Percentiles rank a stretch among this genome's conserved stretches.
These are phyloP conservation scores for Penicillium glabrum DNA, from an alignment of 2,329 filamentous ascomycete genomes.

Conservation along the genomic window DNA sequence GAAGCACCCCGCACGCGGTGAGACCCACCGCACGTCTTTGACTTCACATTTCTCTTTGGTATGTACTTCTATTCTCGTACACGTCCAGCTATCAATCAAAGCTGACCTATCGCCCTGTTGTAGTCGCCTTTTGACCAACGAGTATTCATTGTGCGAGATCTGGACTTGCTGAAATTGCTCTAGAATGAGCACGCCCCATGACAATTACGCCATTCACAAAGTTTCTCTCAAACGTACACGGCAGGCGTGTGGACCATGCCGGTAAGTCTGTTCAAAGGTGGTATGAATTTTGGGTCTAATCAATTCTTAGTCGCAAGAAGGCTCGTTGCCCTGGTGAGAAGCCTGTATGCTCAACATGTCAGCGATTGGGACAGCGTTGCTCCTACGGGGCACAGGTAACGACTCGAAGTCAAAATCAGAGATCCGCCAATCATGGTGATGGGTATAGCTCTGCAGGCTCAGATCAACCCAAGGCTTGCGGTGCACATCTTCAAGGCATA, in stretches of 20 bases:
- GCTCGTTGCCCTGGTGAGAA: slow-evolving; percentile 30
- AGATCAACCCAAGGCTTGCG: slow-evolving; percentile 1
- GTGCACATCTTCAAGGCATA: slow-evolving; percentile 19
- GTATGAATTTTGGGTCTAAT: background rate
- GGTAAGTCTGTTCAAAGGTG: slow-evolving; percentile 11
- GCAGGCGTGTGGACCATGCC: slow-evolving; percentile 28
- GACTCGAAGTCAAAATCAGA: background rate
- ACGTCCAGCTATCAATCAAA: background rate
- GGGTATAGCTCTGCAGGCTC: background rate
- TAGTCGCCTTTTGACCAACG: background rate
- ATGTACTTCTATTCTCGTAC: background rate
- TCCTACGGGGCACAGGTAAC: slow-evolving; percentile 16
- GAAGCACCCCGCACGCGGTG: background rate
- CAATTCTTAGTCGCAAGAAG: slow-evolving; percentile 22
- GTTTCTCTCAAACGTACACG: slow-evolving; percentile 26
- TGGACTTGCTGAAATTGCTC: background rate
- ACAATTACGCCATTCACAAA: slow-evolving; percentile 27
- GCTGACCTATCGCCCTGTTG: background rate
- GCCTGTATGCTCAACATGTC: slow-evolving; percentile 25
- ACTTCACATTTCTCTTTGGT: background rate
- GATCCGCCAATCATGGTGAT: background rate
- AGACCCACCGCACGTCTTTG: background rate
- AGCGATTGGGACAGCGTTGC: slow-evolving; percentile 23
- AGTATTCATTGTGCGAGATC: background rate
- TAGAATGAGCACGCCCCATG: slow-evolving; percentile 18